Conservation (phyloP, 768 basidiomycete genomes). For the Peribolospora baueri region DNA sequence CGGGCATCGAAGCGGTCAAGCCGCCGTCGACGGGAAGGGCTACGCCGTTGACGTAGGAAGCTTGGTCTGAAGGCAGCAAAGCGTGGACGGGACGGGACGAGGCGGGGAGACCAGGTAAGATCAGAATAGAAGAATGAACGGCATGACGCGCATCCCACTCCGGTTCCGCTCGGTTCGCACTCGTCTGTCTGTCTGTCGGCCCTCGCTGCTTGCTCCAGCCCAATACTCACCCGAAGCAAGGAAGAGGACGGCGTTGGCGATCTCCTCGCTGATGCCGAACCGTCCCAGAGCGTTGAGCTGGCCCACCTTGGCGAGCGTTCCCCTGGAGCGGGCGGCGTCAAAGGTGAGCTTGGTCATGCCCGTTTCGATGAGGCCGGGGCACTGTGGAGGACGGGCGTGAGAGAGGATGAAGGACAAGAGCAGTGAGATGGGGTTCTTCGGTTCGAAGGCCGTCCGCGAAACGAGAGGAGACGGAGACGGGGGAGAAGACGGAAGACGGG, state of each 20-base stretch:
- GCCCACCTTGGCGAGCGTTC: slow-evolving; percentile 51
- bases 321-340: slow-evolving; percentile 46
- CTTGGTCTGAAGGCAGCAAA: slow-evolving; percentile 2
- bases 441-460: background rate
- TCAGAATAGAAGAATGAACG: background rate
- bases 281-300: slow-evolving; percentile 61
- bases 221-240: slow-evolving; percentile 48
- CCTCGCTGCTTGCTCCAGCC: no score
- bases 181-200: no score
- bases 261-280: slow-evolving; percentile 33
- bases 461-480: background rate
- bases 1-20: slow-evolving; percentile 50
- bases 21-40: slow-evolving; percentile 71
- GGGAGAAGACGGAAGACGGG: background rate
- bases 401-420: background rate
- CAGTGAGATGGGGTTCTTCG: no score
- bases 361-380: slow-evolving; percentile 81
- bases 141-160: no score
- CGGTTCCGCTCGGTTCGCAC: no score
- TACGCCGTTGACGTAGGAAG: slow-evolving; percentile 49
- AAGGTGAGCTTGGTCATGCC: slow-evolving; percentile 68
- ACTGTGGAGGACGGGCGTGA: slow-evolving; percentile 15
- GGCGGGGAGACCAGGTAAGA: background rate
- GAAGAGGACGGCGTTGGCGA: slow-evolving; percentile 64
- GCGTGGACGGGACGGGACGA: background rate